Evolutionary conservation across 305 asterid genomes (phyloP).

Genomic region (Ilex paraguariensis): DNA sequence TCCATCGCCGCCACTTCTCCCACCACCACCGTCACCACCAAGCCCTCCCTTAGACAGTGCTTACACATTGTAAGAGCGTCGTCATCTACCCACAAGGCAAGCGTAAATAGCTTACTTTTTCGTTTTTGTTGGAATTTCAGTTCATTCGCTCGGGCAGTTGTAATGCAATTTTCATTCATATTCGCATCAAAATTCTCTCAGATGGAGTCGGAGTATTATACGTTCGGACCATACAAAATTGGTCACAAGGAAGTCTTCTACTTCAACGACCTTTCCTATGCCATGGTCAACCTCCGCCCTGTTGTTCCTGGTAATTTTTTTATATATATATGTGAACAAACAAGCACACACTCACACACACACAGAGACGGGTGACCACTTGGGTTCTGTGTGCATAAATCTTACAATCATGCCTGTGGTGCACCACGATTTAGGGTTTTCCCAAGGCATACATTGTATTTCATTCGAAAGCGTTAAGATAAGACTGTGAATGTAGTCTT

Average conservation of each 20-base stretch:
- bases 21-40: conserved; percentile 12
- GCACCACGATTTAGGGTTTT: not conserved
- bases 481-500: too few relatives aligned
- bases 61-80: conserved; percentile 14
- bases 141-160: not conserved
- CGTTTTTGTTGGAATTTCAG: conserved; percentile 7
- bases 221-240: conserved; percentile 71
- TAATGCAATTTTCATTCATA: not conserved
- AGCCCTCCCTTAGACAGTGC: not conserved
- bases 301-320: conserved; percentile 62
- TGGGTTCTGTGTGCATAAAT: not conserved
- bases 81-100: conserved; percentile 21
- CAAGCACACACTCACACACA: too few relatives aligned
- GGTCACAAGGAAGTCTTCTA: conserved; percentile 62
- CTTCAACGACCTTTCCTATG: conserved; percentile 64
- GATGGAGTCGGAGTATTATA: conserved; percentile 59
- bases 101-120: conserved; percentile 2
- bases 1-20: conserved; percentile 13
- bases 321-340: not conserved
- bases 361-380: not conserved
- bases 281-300: conserved; percentile 79
- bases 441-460: not conserved
- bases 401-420: too few relatives aligned
- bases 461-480: not conserved
- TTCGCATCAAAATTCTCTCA: conserved; percentile 15